Evolutionary conservation across 116 monocot species (phyloP).

Genomic region (Trichopus zeylanicus): DNA sequence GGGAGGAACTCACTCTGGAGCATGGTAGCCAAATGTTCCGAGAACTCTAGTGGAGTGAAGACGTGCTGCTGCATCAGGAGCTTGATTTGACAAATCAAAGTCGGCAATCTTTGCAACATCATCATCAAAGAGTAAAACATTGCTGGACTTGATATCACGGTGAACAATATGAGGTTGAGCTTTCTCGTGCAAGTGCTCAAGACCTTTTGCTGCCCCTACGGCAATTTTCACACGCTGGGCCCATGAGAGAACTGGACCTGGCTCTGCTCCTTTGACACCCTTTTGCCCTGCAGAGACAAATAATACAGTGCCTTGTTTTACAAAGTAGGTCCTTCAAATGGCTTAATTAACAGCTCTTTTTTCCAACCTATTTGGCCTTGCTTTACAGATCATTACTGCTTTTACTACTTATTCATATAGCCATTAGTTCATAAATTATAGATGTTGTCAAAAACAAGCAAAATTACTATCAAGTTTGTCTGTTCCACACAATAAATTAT

Average conservation of each 20-base stretch:
- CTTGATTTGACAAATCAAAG: conserved; percentile 71
- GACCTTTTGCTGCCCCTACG: conserved; percentile 57
- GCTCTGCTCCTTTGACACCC: conserved; percentile 46
- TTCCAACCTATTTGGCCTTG: too few species aligned
- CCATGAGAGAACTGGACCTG: conserved; percentile 61
- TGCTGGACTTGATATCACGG: conserved; percentile 65
- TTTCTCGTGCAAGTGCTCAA: conserved; percentile 73
- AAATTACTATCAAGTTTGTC: too few species aligned
- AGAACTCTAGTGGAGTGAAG: conserved; percentile 69
- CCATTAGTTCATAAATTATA: too few species aligned
- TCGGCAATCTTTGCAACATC: conserved; percentile 69
- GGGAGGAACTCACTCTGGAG: conserved; percentile 43
- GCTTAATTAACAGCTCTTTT: too few species aligned
- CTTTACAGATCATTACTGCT: too few species aligned
- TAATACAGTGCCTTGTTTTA: neutral
- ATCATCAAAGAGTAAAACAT: conserved; percentile 58
- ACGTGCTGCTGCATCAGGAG: conserved; percentile 56
- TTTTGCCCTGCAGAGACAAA: conserved; percentile 31
- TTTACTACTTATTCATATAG: too few species aligned
- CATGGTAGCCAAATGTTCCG: conserved; percentile 77
- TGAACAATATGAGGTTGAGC: conserved; percentile 44
- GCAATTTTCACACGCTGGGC: conserved; percentile 52
- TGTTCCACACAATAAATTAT: too few species aligned
- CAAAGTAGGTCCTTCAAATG: too few species aligned
- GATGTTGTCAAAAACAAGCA: too few species aligned